A percentile compares a stretch with the other conserved stretches of the same genome.
phyloP scores from a whole-genome alignment of 2,329 filamentous ascomycete species.

The Metarhizium rileyi region DNA sequence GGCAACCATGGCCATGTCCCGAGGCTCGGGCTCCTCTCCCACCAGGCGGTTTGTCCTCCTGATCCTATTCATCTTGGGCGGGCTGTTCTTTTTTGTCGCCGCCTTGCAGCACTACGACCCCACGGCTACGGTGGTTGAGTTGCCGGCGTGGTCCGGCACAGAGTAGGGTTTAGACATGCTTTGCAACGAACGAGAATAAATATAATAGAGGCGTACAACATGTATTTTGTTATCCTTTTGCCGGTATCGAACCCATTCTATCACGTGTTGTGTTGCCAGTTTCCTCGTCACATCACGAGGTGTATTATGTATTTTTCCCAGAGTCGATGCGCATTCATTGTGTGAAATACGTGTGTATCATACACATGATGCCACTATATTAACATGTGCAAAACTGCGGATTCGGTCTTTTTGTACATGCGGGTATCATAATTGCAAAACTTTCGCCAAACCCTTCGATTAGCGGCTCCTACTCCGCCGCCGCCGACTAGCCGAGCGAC shows the following conservation, averaged over 20 bases:
- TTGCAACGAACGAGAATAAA: neutral
- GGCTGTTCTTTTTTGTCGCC: slow-evolving; percentile 10
- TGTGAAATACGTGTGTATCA: too few species aligned
- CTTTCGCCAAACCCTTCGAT: neutral
- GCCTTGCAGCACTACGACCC: slow-evolving; percentile 9
- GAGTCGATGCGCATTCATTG: neutral
- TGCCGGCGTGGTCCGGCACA: slow-evolving; percentile 7
- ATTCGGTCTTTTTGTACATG: neutral
- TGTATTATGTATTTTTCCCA: neutral
- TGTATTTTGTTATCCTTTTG: too few species aligned
- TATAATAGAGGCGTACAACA: neutral
- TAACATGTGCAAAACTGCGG: too few species aligned
- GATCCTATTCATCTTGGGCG: slow-evolving; percentile 6
- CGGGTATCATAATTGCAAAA: neutral
- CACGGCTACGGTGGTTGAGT: neutral
- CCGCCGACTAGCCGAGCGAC: slow-evolving; percentile 29
- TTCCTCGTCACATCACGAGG: too few species aligned
- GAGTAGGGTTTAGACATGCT: slow-evolving; percentile 2
- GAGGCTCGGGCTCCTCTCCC: neutral
- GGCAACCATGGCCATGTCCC: slow-evolving; percentile 12
- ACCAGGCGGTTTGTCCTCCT: slow-evolving; percentile 10
- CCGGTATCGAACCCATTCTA: too few species aligned
- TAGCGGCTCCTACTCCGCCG: slow-evolving; percentile 25
- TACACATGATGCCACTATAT: too few species aligned
- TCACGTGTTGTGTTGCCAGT: too few species aligned